phyloP scores from a whole-genome alignment of 176 grass and related monocot genomes.

The Musa schizocarpa region DNA sequence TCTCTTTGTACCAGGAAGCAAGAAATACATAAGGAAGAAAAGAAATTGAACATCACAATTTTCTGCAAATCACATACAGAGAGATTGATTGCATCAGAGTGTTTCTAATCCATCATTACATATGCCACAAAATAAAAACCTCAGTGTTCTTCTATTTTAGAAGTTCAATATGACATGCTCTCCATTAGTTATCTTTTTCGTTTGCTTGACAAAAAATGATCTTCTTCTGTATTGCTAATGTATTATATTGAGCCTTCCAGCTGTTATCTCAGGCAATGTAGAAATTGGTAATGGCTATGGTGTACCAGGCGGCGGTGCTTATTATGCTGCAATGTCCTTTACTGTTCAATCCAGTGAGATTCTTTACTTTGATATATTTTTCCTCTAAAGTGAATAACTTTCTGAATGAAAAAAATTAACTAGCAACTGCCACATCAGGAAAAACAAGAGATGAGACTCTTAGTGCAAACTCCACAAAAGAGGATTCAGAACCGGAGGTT shows the following conservation, averaged over 20 bases:
- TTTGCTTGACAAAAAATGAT: background rate
- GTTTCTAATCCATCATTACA: background rate
- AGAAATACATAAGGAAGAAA: no score
- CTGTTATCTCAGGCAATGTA: conserved; percentile 42
- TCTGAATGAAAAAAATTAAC: conserved; percentile 5
- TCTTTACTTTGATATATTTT: background rate
- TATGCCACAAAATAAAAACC: background rate
- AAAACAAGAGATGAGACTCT: conserved; percentile 39
- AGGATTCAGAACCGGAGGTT: conserved; percentile 32
- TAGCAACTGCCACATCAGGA: conserved; percentile 11
- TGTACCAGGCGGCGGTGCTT: conserved; percentile 89
- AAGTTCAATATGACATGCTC: background rate
- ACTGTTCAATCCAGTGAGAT: conserved; percentile 46
- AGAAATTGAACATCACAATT: no score
- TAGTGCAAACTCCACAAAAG: background rate
- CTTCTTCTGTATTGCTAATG: background rate
- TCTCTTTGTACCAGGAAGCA: no score
- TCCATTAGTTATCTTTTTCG: background rate
- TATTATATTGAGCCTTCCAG: background rate
- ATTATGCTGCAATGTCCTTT: conserved; percentile 52
- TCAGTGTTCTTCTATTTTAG: no score
- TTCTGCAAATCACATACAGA: no score
- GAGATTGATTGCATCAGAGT: no score
- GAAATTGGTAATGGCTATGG: conserved; percentile 99
- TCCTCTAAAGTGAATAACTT: conserved; percentile 18